Evolutionary conservation across 2,329 filamentous ascomycete species (phyloP).

Genomic region (Fusarium caatingaense): DNA sequence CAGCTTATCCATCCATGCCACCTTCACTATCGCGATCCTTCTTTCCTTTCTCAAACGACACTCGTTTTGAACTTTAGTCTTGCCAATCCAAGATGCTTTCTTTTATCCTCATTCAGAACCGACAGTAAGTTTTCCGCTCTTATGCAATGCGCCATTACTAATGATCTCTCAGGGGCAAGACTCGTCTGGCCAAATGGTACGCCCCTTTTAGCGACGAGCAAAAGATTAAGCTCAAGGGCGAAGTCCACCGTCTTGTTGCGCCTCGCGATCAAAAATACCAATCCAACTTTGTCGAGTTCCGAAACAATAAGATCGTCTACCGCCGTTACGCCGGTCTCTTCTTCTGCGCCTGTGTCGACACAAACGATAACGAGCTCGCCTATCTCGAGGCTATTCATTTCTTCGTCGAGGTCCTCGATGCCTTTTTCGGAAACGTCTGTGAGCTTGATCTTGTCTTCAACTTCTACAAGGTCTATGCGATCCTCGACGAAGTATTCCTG

Average conservation of each 20-base stretch:
- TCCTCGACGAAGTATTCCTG: slow-evolving; percentile 97
- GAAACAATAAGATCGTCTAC: slow-evolving; percentile 96
- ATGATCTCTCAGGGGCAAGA: slow-evolving; percentile 81
- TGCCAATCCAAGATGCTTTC: slow-evolving; percentile 69
- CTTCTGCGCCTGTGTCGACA: slow-evolving; percentile 99
- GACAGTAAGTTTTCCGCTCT: slow-evolving; percentile 69
- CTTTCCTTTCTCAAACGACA: slow-evolving; percentile 16
- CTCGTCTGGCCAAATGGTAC: slow-evolving; percentile 98
- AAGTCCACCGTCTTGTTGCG: slow-evolving; percentile 97
- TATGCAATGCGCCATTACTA: neutral
- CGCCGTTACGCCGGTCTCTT: slow-evolving; percentile 97
- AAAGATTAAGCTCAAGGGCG: slow-evolving; percentile 98
- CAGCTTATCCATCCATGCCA: slow-evolving; percentile 38
- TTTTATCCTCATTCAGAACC: slow-evolving; percentile 90
- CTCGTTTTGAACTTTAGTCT: slow-evolving; percentile 6
- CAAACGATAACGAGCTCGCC: slow-evolving; percentile 97
- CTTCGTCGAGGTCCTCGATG: slow-evolving; percentile 98
- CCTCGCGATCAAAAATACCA: slow-evolving; percentile 99
- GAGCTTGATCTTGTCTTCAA: slow-evolving; percentile 92
- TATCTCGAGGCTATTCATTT: slow-evolving; percentile 99
- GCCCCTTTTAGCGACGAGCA: slow-evolving; percentile 98
- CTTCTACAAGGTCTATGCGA: slow-evolving; percentile 93
- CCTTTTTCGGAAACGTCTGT: slow-evolving; percentile 99
- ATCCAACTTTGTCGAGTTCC: slow-evolving; percentile 98
- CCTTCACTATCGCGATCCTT: slow-evolving; percentile 25